A percentile compares a stretch with the other conserved stretches of the same genome.
These are phyloP conservation scores for Saccharomycopsis vini DNA, from an alignment of 805 yeast species.

Conservation along the genomic window DNA sequence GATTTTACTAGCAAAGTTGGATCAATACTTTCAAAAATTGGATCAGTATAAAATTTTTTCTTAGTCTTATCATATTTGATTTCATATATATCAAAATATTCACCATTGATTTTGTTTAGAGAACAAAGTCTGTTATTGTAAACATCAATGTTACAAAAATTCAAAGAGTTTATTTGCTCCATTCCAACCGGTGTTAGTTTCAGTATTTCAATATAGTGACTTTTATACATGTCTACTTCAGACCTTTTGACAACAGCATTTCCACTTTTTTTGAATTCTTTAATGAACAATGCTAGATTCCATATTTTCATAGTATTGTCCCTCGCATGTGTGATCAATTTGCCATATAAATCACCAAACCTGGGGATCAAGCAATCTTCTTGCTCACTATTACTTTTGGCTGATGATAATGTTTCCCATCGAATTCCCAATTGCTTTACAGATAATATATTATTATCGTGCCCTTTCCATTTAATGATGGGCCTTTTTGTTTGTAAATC, in stretches of 20 bases:
- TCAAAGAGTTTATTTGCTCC: slow-evolving; percentile 65
- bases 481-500: slow-evolving; percentile 49
- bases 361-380: not conserved
- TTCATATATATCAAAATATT: slow-evolving; percentile 23
- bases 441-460: slow-evolving; percentile 41
- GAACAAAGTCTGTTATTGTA: slow-evolving; percentile 33
- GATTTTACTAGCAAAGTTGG: slow-evolving; percentile 17
- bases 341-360: slow-evolving; percentile 28
- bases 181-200: slow-evolving; percentile 31
- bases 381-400: slow-evolving; percentile 1
- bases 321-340: slow-evolving; percentile 54
- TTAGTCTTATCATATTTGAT: slow-evolving; percentile 7
- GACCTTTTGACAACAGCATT: slow-evolving; percentile 13
- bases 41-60: slow-evolving; percentile 16
- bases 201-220: not conserved
- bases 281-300: slow-evolving; percentile 26
- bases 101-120: slow-evolving; percentile 48
- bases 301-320: slow-evolving; percentile 49
- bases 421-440: slow-evolving; percentile 35
- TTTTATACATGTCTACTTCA: too few relatives aligned
- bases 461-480: slow-evolving; percentile 49
- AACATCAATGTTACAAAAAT: slow-evolving; percentile 58
- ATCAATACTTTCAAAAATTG: slow-evolving; percentile 16
- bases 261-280: slow-evolving; percentile 23
- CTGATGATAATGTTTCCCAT: slow-evolving; percentile 22